A percentile compares a stretch with the other conserved stretches of the same genome.
These are phyloP conservation scores for Trichoderma sp. DNA, from an alignment of 2,329 filamentous ascomycete species.

Conservation along the genomic window DNA sequence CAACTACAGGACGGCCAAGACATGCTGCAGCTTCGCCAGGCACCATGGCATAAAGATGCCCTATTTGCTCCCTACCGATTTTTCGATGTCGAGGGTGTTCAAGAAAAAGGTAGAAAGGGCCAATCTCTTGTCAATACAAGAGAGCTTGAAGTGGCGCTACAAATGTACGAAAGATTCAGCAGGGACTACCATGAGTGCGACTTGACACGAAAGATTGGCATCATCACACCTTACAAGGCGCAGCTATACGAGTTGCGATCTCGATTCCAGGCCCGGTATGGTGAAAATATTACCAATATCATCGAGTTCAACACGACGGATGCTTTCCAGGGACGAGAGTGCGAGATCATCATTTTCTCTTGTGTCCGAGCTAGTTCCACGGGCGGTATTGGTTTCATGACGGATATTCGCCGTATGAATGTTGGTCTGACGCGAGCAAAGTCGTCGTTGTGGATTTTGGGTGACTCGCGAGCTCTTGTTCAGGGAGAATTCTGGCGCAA, in stretches of 20 bases:
- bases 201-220: conserved; percentile 82
- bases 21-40: conserved; percentile 74
- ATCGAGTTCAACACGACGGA: conserved; percentile 99
- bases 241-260: conserved; percentile 79
- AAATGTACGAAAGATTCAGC: conserved; percentile 77
- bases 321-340: conserved; percentile 95
- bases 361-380: conserved; percentile 92
- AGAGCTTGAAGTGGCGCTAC: conserved; percentile 83
- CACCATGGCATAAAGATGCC: conserved; percentile 81
- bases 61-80: conserved; percentile 93
- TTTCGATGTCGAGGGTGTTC: conserved; percentile 91
- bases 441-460: conserved; percentile 93
- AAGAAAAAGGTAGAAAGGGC: conserved; percentile 76
- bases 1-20: conserved; percentile 79
- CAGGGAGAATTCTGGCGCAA: conserved; percentile 91
- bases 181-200: conserved; percentile 70
- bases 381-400: conserved; percentile 97
- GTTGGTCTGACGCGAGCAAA: conserved; percentile 96
- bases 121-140: conserved; percentile 88
- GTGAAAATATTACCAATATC: conserved; percentile 70
- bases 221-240: conserved; percentile 97
- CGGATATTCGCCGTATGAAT: conserved; percentile 98
- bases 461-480: conserved; percentile 81
- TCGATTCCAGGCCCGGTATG: conserved; percentile 72
- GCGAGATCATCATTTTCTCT: conserved; percentile 98